Base-by-base conservation (phyloP, 257 asterid species). In the Cordia subcordata region DNA sequence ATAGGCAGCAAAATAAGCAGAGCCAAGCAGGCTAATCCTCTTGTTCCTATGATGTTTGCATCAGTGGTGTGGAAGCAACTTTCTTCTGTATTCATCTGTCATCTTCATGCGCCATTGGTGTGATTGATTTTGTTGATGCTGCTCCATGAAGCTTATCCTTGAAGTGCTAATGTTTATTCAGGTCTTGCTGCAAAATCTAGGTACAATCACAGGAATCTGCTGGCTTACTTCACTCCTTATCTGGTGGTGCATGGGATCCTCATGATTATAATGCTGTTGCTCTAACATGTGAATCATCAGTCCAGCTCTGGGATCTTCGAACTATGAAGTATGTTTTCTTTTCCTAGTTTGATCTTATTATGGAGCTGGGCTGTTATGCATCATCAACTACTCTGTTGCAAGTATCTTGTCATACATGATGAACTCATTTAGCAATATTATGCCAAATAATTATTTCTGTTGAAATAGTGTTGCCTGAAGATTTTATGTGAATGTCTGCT, bases 201-300 rank as follows among this genome's bases (percentile, higher is more conserved):
- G 96, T 91, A 70, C 98, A 80, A 71, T 75, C 96, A 55, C 85
- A 82, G 78, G 90, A 81, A 81, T 85, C 98, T 47, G 90, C 89
- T 44, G 95, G 96, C 61, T 68, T 82, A 82, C 90, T 77, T 62
- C 91, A 85, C 58, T 67, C 64, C 66, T 72, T 91, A 82, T 85
- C 92, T 63, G 87, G 98, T 19, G 96, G 98, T 65, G 93, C 96
- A 49, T 91, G 98, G 98, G 98, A 91, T 82, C 94, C 98, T 35
- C 96, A 88, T 42, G 98, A 91, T 62, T 77, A 68, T 72, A 86
- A 85, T 75, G 53, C 72, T 20, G 61, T 88, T 66, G 82, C 90
- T 44, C 70, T 85, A 68, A 85, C 98, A 58, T 68, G 87, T 66
- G 96, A 85, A 68, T 84, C 98, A 60, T 85, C 96, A 22, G 86